Percentiles rank a stretch among this genome's conserved stretches.
These are phyloP conservation scores for Ambrosia artemisiifolia DNA, from an alignment of 129 eudicot species.

Conservation along the genomic window DNA sequence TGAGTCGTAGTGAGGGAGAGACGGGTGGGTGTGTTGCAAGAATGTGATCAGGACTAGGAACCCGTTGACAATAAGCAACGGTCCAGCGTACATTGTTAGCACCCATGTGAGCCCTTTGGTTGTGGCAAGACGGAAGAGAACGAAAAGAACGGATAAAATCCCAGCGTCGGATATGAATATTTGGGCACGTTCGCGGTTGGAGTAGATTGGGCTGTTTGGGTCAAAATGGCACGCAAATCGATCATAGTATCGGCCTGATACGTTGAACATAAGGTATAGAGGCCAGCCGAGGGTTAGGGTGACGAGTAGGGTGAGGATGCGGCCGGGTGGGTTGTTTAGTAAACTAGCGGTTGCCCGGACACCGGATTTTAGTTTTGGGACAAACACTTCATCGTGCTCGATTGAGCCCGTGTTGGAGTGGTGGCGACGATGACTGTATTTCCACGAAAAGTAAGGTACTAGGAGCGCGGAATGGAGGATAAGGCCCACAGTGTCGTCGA, in stretches of 20 bases:
- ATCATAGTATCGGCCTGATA: conserved; percentile 55
- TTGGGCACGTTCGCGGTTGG: conserved; percentile 59
- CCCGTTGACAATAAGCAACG: conserved; percentile 52
- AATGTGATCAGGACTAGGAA: conserved; percentile 56
- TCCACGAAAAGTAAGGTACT: conserved; percentile 68
- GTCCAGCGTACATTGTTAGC: conserved; percentile 46
- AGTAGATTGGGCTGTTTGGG: conserved; percentile 58
- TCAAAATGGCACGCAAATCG: conserved; percentile 62
- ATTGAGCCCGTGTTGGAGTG: conserved; percentile 72
- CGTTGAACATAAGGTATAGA: conserved; percentile 54
- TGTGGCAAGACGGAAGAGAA: conserved; percentile 35
- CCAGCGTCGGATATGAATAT: conserved; percentile 56
- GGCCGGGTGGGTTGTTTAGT: conserved; percentile 64
- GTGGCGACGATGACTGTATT: conserved; percentile 65
- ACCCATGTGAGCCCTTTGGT: conserved; percentile 53
- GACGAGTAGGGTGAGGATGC: conserved; percentile 42
- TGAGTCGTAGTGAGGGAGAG: conserved; percentile 61
- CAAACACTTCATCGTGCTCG: conserved; percentile 63
- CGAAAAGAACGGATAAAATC: conserved; percentile 30
- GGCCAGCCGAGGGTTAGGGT: conserved; percentile 73
- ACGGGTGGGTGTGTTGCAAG: conserved; percentile 62
- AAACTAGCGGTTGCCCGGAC: conserved; percentile 35
- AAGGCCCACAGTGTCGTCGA: conserved; percentile 64
- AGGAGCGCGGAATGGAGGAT: conserved; percentile 53
- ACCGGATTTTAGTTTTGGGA: conserved; percentile 38